phyloP scores from a whole-genome alignment of 257 asterid species.

The Solanum microdontum region DNA sequence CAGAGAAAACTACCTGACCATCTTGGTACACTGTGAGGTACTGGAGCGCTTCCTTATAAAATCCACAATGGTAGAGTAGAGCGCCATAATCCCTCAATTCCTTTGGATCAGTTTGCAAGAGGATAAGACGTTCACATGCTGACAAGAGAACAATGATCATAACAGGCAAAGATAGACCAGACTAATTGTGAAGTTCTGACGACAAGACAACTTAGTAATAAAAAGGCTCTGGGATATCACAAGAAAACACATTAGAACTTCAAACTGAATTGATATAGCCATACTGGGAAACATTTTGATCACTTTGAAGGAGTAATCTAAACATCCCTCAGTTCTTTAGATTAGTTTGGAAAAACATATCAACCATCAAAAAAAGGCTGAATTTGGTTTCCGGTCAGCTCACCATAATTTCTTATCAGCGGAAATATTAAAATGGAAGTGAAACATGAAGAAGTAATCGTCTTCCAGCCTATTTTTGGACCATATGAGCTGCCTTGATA shows the following conservation, averaged over 20 bases:
- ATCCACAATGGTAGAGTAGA: slow-evolving; percentile 79
- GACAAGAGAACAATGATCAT: slow-evolving; percentile 11
- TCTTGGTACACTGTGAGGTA: slow-evolving; percentile 48
- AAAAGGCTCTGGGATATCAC: background rate
- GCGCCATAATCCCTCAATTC: slow-evolving; percentile 64
- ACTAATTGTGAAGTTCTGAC: background rate
- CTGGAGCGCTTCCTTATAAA: slow-evolving; percentile 52
- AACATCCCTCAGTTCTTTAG: background rate
- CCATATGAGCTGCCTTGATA: background rate
- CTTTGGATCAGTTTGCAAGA: slow-evolving; percentile 44
- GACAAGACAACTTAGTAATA: background rate
- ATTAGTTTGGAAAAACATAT: background rate
- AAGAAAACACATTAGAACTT: background rate
- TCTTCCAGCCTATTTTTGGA: background rate
- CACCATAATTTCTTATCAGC: background rate
- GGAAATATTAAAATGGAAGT: background rate
- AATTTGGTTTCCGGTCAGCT: background rate
- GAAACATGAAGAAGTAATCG: background rate
- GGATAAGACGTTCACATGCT: slow-evolving; percentile 84
- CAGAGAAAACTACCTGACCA: slow-evolving; percentile 26
- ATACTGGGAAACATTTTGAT: background rate
- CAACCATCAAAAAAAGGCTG: background rate
- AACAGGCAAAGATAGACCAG: background rate
- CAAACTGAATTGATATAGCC: background rate
- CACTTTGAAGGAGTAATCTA: background rate